These are phyloP conservation scores for Podaxis carcinomalis DNA, from an alignment of 768 basidiomycete genomes.

Conservation along the genomic window DNA sequence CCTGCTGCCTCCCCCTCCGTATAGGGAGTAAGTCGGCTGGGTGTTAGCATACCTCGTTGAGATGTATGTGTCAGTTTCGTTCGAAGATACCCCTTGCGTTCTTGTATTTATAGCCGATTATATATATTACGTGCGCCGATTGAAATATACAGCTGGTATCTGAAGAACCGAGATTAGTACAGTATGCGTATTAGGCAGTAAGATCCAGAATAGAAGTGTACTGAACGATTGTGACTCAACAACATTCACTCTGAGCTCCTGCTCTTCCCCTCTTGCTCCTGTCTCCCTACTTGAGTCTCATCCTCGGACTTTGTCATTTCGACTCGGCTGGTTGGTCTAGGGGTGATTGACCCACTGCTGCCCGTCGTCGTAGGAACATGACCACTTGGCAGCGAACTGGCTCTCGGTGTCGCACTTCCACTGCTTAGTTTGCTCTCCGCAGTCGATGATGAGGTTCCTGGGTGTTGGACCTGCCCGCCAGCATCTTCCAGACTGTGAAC, in stretches of 20 bases:
- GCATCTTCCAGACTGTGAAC: constrained; percentile 20
- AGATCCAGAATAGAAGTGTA: not conserved
- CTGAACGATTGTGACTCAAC: not conserved
- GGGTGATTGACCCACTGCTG: not conserved
- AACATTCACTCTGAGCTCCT: not conserved
- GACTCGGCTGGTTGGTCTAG: not conserved
- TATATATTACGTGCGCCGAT: not conserved
- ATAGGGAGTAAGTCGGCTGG: too few relatives aligned
- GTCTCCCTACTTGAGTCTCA: not conserved
- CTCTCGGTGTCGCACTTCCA: not conserved
- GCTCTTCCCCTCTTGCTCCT: not conserved
- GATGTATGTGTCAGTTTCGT: too few relatives aligned
- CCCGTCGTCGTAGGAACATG: not conserved
- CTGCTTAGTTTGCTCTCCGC: not conserved
- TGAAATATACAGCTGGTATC: not conserved
- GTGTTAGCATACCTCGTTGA: too few relatives aligned
- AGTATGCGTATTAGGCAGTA: not conserved
- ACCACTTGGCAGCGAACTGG: not conserved
- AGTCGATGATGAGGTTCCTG: not conserved
- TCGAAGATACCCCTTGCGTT: not conserved
- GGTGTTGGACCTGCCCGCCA: constrained; percentile 14
- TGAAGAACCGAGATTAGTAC: not conserved
- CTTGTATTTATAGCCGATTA: not conserved
- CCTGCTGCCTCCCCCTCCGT: too few relatives aligned
- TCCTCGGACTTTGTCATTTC: not conserved